phyloP scores from a whole-genome alignment of 768 basidiomycete species.

The Hypholoma sublateritium region DNA sequence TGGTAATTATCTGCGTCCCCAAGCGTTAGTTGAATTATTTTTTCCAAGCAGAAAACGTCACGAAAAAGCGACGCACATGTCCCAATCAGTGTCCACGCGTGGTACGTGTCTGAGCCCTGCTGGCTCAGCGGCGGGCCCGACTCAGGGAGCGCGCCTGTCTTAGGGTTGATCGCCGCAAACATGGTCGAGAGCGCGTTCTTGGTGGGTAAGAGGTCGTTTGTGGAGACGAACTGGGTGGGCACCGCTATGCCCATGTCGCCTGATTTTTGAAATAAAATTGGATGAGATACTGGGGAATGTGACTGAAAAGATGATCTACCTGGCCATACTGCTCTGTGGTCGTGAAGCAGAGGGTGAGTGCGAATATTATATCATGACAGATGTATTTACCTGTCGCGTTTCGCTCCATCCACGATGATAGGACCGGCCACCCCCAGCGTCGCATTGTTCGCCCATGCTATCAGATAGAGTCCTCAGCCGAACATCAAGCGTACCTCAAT shows the following conservation, averaged over 20 bases:
- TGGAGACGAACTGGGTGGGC: slow-evolving; percentile 60
- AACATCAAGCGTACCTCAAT: background rate
- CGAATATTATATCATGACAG: too few relatives aligned
- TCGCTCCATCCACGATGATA: slow-evolving; percentile 61
- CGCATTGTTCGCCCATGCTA: slow-evolving; percentile 57
- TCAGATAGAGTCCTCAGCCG: background rate
- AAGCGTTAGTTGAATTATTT: background rate
- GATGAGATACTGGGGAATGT: background rate
- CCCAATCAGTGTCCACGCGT: slow-evolving; percentile 63
- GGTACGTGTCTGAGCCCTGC: slow-evolving; percentile 53
- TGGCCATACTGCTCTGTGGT: slow-evolving; percentile 53
- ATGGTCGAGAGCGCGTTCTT: slow-evolving; percentile 58
- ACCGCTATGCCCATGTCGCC: slow-evolving; percentile 67
- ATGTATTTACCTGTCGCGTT: slow-evolving; percentile 47
- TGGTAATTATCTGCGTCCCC: slow-evolving; percentile 48
- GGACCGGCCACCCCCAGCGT: slow-evolving; percentile 55
- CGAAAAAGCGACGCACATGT: slow-evolving; percentile 26
- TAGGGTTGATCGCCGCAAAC: slow-evolving; percentile 52
- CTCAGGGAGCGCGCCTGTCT: slow-evolving; percentile 55
- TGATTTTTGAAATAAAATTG: slow-evolving; percentile 9
- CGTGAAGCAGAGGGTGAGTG: background rate
- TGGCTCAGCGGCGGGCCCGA: slow-evolving; percentile 49
- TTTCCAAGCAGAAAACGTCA: slow-evolving; percentile 10
- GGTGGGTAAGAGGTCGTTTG: slow-evolving; percentile 55
- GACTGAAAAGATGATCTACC: slow-evolving; percentile 27